A percentile compares a stretch with the other conserved stretches of the same genome.
Conservation (phyloP, 345 rosid genomes). For the Populus nigra region DNA sequence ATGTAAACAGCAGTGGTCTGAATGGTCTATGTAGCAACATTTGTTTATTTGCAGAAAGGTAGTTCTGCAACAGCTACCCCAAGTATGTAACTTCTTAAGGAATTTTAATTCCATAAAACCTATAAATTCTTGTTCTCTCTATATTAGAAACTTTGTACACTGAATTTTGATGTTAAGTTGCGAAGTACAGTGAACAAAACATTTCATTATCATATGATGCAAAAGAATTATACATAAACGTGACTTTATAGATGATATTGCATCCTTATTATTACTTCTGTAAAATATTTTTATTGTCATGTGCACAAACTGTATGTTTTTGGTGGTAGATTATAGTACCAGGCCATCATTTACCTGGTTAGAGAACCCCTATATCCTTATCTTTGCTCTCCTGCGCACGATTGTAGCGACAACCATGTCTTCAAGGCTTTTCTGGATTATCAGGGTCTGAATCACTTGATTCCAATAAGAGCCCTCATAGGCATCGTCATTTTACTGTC, state of each 20-base stretch:
- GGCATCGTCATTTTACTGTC: conserved; percentile 60
- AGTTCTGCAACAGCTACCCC: background rate
- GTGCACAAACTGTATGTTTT: background rate
- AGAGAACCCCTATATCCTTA: conserved; percentile 34
- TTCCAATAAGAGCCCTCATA: conserved; percentile 75
- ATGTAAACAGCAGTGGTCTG: background rate
- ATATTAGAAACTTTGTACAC: background rate
- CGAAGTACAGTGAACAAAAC: background rate
- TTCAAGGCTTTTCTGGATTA: conserved; percentile 64
- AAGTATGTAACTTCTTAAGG: conserved; percentile 16
- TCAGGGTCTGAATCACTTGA: conserved; percentile 65
- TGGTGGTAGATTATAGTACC: background rate
- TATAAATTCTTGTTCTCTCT: background rate
- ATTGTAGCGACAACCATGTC: conserved; percentile 63
- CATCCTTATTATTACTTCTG: conserved; percentile 29
- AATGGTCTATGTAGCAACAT: conserved; percentile 17
- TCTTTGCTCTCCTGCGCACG: conserved; percentile 48
- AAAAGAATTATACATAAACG: background rate
- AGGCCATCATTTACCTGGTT: conserved; percentile 4
- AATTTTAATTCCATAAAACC: background rate
- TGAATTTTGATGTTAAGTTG: background rate
- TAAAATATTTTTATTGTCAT: background rate
- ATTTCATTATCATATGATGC: conserved; percentile 18
- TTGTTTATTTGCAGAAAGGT: conserved; percentile 17
- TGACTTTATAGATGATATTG: conserved; percentile 12